Conservation (phyloP, 73 alveolate genomes). For the Paramecium caudatum region DNA sequence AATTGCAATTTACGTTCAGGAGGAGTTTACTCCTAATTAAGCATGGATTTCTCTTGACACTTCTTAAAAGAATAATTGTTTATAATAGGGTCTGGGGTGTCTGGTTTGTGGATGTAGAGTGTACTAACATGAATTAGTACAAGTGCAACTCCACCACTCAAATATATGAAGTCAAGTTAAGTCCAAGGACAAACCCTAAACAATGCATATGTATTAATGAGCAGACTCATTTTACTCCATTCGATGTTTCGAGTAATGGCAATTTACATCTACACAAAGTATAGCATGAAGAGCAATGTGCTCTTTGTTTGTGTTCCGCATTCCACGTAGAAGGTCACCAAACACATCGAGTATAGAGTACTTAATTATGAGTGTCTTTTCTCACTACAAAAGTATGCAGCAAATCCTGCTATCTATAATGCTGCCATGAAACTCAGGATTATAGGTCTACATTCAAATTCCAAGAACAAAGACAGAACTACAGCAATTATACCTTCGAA, state of each 20-base stretch:
- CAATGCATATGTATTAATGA: conserved; percentile 1
- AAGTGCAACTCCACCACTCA: background rate
- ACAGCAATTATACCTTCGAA: background rate
- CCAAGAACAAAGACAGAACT: background rate
- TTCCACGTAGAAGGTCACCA: background rate
- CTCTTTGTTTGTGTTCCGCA: background rate
- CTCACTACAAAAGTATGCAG: background rate
- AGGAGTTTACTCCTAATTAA: background rate
- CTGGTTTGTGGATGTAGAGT: too few relatives aligned
- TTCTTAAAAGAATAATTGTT: background rate
- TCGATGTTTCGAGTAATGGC: too few relatives aligned
- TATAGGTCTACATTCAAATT: background rate
- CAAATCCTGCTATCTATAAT: background rate
- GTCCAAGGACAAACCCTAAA: background rate
- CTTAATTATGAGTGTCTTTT: background rate
- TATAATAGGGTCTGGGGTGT: too few relatives aligned
- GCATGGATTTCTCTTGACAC: background rate
- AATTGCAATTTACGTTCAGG: background rate
- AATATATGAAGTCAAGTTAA: background rate
- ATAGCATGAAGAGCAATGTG: background rate
- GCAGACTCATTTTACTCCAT: background rate
- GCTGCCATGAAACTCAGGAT: background rate
- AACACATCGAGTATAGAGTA: background rate
- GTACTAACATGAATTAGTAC: background rate
- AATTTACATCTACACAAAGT: background rate